Conservation (phyloP, 768 basidiomycete species). For the Punctularia strigosozonata region DNA sequence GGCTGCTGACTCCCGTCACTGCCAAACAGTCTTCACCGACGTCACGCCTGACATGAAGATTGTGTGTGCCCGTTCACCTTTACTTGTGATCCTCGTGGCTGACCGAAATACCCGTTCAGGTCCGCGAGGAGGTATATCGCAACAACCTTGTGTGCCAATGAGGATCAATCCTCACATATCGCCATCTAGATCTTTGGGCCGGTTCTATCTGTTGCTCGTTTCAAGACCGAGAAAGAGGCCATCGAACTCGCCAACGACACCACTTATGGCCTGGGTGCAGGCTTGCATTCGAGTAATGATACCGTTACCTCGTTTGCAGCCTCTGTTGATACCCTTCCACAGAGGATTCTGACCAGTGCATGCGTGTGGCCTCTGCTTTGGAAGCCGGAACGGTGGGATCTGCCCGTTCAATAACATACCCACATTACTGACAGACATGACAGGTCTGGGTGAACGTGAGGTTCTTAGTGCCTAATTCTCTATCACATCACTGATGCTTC, state of each 20-base stretch:
- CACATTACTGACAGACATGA: neutral
- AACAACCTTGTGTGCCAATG: neutral
- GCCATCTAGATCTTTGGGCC: conserved; percentile 82
- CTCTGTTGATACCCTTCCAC: conserved; percentile 8
- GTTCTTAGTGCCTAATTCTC: no score
- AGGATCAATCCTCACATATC: conserved; percentile 1
- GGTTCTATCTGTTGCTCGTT: conserved; percentile 72
- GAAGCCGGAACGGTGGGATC: conserved; percentile 76
- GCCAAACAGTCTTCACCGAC: conserved; percentile 62
- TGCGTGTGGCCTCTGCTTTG: conserved; percentile 75
- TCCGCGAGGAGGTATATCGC: conserved; percentile 52
- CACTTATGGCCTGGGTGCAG: conserved; percentile 85
- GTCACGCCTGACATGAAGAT: conserved; percentile 77
- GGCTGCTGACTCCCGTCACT: conserved; percentile 2
- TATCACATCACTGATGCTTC: no score
- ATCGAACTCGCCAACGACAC: conserved; percentile 80
- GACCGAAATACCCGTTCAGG: conserved; percentile 20
- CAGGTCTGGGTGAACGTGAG: conserved; percentile 7
- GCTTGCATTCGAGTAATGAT: conserved; percentile 73
- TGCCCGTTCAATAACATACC: neutral
- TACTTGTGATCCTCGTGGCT: neutral
- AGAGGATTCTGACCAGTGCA: conserved; percentile 81
- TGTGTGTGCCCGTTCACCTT: conserved; percentile 29
- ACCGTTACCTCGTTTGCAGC: neutral
- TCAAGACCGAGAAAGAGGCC: conserved; percentile 81